Percentiles rank a stretch among this genome's conserved stretches.
These are phyloP conservation scores for Stachybotrys elegans DNA, from an alignment of 2,329 filamentous ascomycete genomes.

Conservation along the genomic window DNA sequence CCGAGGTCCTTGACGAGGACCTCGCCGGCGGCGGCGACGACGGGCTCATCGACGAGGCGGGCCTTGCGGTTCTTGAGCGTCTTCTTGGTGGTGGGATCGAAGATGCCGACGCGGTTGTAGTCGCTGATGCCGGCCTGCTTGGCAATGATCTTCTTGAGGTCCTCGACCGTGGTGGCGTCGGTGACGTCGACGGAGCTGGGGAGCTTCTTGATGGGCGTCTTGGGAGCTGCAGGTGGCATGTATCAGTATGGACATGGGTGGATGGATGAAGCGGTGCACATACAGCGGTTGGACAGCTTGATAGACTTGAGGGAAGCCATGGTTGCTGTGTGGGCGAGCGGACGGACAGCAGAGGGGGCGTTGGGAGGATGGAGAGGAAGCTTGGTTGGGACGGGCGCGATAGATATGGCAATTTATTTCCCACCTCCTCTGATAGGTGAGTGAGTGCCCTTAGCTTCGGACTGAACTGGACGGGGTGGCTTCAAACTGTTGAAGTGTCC, in stretches of 20 bases:
- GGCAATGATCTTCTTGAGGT: constrained; percentile 53
- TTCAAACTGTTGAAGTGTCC: too few relatives aligned
- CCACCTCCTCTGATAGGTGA: too few relatives aligned
- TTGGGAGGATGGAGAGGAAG: too few relatives aligned
- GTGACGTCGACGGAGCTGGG: constrained; percentile 45
- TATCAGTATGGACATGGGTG: background rate
- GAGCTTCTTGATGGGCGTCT: constrained; percentile 49
- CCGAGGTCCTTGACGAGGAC: constrained; percentile 92
- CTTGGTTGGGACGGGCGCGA: too few relatives aligned
- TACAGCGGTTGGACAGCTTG: constrained; percentile 38
- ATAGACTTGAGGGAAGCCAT: constrained; percentile 31
- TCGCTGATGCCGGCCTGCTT: constrained; percentile 46
- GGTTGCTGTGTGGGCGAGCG: too few relatives aligned
- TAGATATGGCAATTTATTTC: too few relatives aligned
- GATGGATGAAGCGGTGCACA: constrained; percentile 3
- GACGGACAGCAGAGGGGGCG: too few relatives aligned
- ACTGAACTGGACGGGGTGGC: too few relatives aligned
- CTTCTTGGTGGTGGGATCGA: constrained; percentile 56
- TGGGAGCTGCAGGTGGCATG: constrained; percentile 29
- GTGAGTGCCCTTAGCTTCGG: too few relatives aligned
- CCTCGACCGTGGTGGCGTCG: constrained; percentile 50
- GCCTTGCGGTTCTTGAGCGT: constrained; percentile 59
- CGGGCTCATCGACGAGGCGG: constrained; percentile 41
- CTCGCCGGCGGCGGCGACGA: constrained; percentile 44
- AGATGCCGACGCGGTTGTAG: constrained; percentile 58